Base-by-base conservation (phyloP, 495 filamentous ascomycete genomes). In the Evansstolkia leycettana region DNA sequence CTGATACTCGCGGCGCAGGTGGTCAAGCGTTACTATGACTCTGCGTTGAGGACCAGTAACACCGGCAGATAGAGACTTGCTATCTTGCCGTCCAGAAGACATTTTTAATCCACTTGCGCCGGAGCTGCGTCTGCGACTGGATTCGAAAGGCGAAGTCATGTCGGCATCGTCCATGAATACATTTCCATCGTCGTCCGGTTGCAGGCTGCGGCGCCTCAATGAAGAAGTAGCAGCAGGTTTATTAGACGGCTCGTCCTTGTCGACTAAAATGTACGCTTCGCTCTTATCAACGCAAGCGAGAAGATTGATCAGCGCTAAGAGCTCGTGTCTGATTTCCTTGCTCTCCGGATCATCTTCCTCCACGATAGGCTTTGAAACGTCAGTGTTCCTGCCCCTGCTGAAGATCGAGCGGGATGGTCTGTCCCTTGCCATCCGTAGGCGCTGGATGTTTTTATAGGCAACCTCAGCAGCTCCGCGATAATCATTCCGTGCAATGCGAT, bases 391-490 rank as follows among this genome's bases (percentile, higher is more conserved):
- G 44, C 41, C 37, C 40, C 51, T 55, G 42, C 36, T 32, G n/a
- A 47, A 51, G 23, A 41, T 40, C 51, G 54, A 38, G 47, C 64
- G 73, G 51, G 51, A 71, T 39, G 38, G 60, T 43, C 38, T 42
- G 55, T 57, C 64, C 53, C 55, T 58, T 55, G 62, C 68, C 67
- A 62, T 43, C 9, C 67, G 70, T 8, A 73, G 59, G 28, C 70
- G 69, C 45, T 78, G 73, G 10, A 83, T 64, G 12, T 67, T 66
- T 32, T 76, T 67, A 26, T 87, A 68, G 16, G 92, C 69, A 29
- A 86, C 71, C 29, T 79, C 72, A 0, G 90, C 87, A 2, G 84
- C 90, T 32, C 89, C 90, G 25, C 88, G 83, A 59, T 83, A 90
- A 53, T 98, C 84, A 36, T 74, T 70, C 33, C 78, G 80, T 42